Evolutionary conservation across 495 filamentous ascomycete genomes (phyloP), one percentile per base, ranked within the genome.

Genomic region (Hyaloscypha finlandica): DNA sequence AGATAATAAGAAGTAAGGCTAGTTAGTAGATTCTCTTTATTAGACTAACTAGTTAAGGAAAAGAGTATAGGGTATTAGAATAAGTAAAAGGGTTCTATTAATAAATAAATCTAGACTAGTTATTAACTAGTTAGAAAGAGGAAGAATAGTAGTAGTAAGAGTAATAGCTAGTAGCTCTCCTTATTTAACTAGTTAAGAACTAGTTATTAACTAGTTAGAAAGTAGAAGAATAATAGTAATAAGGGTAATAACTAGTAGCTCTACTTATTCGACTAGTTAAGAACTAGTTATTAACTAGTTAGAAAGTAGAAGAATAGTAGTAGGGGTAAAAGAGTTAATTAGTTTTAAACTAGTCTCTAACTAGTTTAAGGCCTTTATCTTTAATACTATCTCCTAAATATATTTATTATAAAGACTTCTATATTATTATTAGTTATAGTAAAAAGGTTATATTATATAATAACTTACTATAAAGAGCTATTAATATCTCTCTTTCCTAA

Each of bases 201-300:
- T 48, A n/a, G n/a, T n/a, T n/a, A n/a, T n/a, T n/a, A n/a, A n/a
- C n/a, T n/a, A n/a, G n/a, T n/a, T n/a, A n/a, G n/a, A n/a, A n/a
- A n/a, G n/a, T n/a, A n/a, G n/a, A n/a, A n/a, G n/a, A n/a, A n/a
- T n/a, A n/a, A n/a, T n/a, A n/a, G n/a, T n/a, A n/a, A n/a, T n/a
- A n/a, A n/a, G n/a, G n/a, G n/a, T n/a, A n/a, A n/a, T n/a, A n/a
- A n/a, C n/a, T n/a, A n/a, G n/a, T n/a, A n/a, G n/a, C n/a, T n/a
- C n/a, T n/a, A n/a, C n/a, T n/a, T n/a, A n/a, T n/a, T n/a, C n/a
- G n/a, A n/a, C n/a, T n/a, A n/a, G n/a, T n/a, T n/a, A n/a, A n/a
- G n/a, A n/a, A n/a, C n/a, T n/a, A 48, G 19, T 48, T 48, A 48
- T 48, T 48, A 48, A 48, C 42, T 48, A 48, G 42, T 48, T 48